Evolutionary conservation across 495 filamentous ascomycete species (phyloP).

Genomic region (Cercophora sp.): DNA sequence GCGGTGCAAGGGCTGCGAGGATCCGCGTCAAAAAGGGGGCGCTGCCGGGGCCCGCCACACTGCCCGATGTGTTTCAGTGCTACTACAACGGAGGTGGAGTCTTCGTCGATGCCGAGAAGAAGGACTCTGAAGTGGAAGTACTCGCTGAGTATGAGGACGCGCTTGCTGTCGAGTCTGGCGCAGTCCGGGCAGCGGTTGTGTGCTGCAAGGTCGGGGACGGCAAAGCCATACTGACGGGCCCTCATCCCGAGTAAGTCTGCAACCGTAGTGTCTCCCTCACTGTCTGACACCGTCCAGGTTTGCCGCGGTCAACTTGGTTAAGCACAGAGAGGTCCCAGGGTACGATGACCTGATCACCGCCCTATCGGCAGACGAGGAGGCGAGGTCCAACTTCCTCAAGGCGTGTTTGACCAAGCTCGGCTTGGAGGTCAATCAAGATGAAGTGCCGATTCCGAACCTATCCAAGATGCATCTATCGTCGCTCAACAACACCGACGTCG

Average conservation of each 20-base stretch:
- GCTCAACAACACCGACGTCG: conserved; percentile 56
- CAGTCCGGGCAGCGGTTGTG: conserved; percentile 70
- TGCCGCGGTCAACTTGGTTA: conserved; percentile 71
- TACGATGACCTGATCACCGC: conserved; percentile 66
- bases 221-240: conserved; percentile 72
- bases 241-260: conserved; percentile 82
- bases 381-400: conserved; percentile 72
- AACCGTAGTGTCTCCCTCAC: not conserved
- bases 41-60: conserved; percentile 45
- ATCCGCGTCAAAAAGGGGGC: conserved; percentile 61
- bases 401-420: conserved; percentile 81
- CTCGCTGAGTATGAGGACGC: conserved; percentile 75
- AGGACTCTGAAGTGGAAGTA: conserved; percentile 64
- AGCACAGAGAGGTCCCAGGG: conserved; percentile 54
- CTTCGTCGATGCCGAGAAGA: conserved; percentile 75
- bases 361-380: conserved; percentile 65
- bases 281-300: conserved; percentile 54
- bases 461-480: conserved; percentile 84
- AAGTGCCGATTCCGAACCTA: conserved; percentile 69
- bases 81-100: conserved; percentile 97
- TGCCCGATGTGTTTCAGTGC: conserved; percentile 62
- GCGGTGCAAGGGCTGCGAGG: conserved; percentile 69
- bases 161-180: conserved; percentile 72
- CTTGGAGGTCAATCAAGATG: conserved; percentile 66
- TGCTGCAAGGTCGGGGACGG: conserved; percentile 89